phyloP scores from a whole-genome alignment of 176 grass and related monocot species.

The Zea luxurians region DNA sequence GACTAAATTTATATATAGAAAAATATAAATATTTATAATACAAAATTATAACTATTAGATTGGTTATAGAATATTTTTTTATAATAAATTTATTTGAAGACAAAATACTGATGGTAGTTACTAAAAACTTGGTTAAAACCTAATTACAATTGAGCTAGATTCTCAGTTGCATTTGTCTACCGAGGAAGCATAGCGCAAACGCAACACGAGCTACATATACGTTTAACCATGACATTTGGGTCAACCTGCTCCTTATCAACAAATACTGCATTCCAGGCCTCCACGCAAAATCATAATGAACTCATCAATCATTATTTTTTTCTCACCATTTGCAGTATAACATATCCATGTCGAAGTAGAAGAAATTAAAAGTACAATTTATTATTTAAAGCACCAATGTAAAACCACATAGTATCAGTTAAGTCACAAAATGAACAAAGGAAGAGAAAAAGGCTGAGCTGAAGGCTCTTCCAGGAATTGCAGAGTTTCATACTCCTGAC shows the following conservation, averaged over 20 bases:
- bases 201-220: neutral
- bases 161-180: too few species aligned
- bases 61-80: too few species aligned
- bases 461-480: constrained; percentile 24
- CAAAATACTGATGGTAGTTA: too few species aligned
- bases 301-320: neutral
- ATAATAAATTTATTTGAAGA: too few species aligned
- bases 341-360: neutral
- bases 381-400: neutral
- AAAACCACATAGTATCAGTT: constrained; percentile 2
- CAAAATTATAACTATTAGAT: too few species aligned
- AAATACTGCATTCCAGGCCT: neutral
- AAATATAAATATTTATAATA: too few species aligned
- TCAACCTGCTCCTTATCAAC: neutral
- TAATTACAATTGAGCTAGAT: too few species aligned
- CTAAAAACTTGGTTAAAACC: too few species aligned
- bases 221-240: neutral
- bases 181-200: neutral
- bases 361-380: neutral
- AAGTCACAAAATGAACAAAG: neutral
- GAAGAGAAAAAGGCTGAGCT: neutral
- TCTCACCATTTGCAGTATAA: neutral
- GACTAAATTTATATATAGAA: too few species aligned
- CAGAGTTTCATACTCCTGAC: neutral
- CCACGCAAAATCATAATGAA: neutral